Evolutionary conservation across 2,329 filamentous ascomycete genomes (phyloP), one percentile per base, ranked within the genome.

Genomic region (Graphium sp.): DNA sequence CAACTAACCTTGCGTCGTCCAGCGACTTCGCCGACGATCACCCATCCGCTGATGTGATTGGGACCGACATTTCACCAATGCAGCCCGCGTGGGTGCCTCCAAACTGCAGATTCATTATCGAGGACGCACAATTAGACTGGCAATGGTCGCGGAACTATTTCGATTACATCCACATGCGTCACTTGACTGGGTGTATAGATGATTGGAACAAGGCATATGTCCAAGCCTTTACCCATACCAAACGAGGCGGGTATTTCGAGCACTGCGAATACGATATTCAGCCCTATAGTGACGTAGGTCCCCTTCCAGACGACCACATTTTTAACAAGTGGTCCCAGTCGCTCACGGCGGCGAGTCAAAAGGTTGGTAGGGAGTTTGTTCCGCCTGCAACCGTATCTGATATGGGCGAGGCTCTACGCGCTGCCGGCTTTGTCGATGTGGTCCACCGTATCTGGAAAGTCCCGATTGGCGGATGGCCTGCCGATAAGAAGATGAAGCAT

Each of bases 121-220:
- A 47, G 26, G 50, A 47, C 34, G 45, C 32, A 34, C 43, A 34
- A 24, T 41, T 28, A 17, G 39, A 44, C 1, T 73, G 69, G 68
- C 51, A 65, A 0, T 43, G 40, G 19, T 35, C 42, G 7, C 40
- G 46, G 4, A 41, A 57, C 23, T 41, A 57, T 37, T 59, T 74
- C 39, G 69, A 75, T 45, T 63, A 64, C 34, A 59, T 77, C 32
- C 71, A 74, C 45, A 58, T 65, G 3, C 58, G 65, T 6, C 43
- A 68, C 39, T 56, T 78, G 48, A 53, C 56, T 3, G 73, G 72
- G 13, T 58, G 60, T 26, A 62, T 75, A 35, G 46, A 53, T 2
- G 60, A 71, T 37, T 77, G 70, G 51, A 51, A 55, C 13, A 47
- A 57, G 8, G 48, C 77, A 6, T 60, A 76, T 34, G 44, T 45